Percentiles rank a stretch among this genome's conserved stretches.
phyloP scores from a whole-genome alignment of 495 filamentous ascomycete species.

The Penicillium nucicola region DNA sequence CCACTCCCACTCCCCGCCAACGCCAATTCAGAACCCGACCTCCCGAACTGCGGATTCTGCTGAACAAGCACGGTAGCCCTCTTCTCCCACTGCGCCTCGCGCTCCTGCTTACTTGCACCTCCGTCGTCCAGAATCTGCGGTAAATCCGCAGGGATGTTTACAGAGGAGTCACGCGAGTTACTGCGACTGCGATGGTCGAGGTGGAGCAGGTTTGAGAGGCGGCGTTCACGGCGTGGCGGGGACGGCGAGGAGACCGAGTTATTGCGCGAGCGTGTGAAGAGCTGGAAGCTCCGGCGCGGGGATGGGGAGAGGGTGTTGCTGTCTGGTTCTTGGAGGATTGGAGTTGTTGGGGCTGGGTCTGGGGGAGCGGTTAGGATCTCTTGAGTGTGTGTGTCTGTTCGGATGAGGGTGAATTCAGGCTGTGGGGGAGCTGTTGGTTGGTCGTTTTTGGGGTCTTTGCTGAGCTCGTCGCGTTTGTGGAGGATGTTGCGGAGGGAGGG shows the following conservation, averaged over 20 bases:
- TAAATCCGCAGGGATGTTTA: conserved; percentile 73
- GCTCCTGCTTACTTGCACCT: conserved; percentile 45
- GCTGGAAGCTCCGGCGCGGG: conserved; percentile 45
- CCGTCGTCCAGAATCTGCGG: conserved; percentile 62
- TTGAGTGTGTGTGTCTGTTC: conserved; percentile 75
- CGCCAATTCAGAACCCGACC: conserved; percentile 19
- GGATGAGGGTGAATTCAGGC: conserved; percentile 79
- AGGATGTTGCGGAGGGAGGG: conserved; percentile 65
- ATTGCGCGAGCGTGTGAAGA: conserved; percentile 46
- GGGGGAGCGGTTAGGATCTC: conserved; percentile 70
- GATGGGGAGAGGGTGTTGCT: conserved; percentile 22
- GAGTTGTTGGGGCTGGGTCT: conserved; percentile 36
- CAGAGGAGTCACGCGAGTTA: conserved; percentile 52
- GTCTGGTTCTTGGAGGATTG: conserved; percentile 1
- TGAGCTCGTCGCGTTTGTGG: conserved; percentile 66
- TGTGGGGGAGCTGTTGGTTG: conserved; percentile 27
- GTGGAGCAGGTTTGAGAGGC: conserved; percentile 70
- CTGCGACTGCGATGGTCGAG: conserved; percentile 54
- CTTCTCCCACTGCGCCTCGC: conserved; percentile 75
- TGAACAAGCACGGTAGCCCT: conserved; percentile 80
- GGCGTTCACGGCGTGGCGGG: conserved; percentile 36
- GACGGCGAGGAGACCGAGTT: conserved; percentile 34
- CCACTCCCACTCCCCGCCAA: conserved; percentile 8
- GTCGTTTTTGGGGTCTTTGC: background rate
- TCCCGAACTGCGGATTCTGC: conserved; percentile 49